These are phyloP conservation scores for Scheffersomyces stambukii DNA, from an alignment of 1,139 yeast genomes.

Conservation along the genomic window DNA sequence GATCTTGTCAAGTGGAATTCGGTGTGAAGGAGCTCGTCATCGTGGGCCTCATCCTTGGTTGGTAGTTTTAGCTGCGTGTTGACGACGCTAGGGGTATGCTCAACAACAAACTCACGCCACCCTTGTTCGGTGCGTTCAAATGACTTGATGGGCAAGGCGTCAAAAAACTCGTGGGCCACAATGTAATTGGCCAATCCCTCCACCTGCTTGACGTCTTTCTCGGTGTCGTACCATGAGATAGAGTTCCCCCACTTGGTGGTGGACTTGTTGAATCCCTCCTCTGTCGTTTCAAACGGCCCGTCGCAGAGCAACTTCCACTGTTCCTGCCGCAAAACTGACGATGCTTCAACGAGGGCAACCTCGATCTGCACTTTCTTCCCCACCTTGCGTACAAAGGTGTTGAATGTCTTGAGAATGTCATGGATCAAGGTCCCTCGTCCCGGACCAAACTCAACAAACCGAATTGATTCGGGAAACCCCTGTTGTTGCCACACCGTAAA, in stretches of 20 bases:
- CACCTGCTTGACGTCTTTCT: constrained; percentile 43
- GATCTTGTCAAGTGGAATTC: constrained; percentile 59
- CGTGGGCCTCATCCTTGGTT: constrained; percentile 6
- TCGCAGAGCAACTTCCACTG: constrained; percentile 55
- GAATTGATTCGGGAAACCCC: constrained; percentile 42
- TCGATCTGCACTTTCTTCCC: constrained; percentile 23
- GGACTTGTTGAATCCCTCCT: constrained; percentile 34
- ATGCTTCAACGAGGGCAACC: constrained; percentile 68
- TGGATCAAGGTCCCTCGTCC: constrained; percentile 79
- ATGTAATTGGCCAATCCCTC: constrained; percentile 53
- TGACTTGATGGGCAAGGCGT: constrained; percentile 77
- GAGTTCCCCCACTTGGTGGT: constrained; percentile 51
- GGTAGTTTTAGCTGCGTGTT: constrained; percentile 33
- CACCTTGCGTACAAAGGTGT: constrained; percentile 32
- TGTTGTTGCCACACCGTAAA: constrained; percentile 60
- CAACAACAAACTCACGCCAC: constrained; percentile 80
- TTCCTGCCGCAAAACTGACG: constrained; percentile 55
- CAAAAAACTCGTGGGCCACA: constrained; percentile 83
- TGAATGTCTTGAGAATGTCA: constrained; percentile 53
- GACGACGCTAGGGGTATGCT: constrained; percentile 39
- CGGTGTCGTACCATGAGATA: constrained; percentile 69
- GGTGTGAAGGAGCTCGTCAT: constrained; percentile 21
- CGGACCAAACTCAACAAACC: constrained; percentile 84
- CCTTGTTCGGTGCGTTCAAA: constrained; percentile 60
- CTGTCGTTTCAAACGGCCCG: constrained; percentile 16